phyloP scores from a whole-genome alignment of 352 stramenopile species.

The Phytopythium mirpurense region DNA sequence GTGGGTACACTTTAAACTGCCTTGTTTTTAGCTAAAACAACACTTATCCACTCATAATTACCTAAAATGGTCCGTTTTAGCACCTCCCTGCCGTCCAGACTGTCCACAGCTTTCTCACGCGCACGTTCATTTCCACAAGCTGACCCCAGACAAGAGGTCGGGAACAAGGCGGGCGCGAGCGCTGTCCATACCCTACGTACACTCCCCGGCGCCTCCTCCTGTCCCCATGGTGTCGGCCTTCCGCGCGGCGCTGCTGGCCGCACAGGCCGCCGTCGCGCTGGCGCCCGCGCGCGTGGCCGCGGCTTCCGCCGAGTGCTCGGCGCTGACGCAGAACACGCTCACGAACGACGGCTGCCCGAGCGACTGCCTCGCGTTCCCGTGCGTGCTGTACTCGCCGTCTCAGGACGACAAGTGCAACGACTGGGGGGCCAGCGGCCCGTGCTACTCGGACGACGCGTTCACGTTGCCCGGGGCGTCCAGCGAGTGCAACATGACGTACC shows the following conservation, averaged over 20 bases:
- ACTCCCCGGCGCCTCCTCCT: no score
- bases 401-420: constrained; percentile 23
- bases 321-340: constrained; percentile 40
- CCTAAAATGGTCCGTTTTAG: no score
- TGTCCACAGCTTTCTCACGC: no score
- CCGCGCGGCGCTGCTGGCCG: neutral
- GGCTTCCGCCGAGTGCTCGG: constrained; percentile 24
- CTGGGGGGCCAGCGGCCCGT: constrained; percentile 24
- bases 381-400: constrained; percentile 46
- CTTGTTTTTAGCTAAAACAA: no score
- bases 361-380: constrained; percentile 23
- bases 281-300: neutral
- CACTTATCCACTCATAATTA: no score
- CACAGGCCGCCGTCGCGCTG: neutral
- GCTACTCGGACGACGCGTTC: constrained; percentile 24
- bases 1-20: no score
- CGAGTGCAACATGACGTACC: constrained; percentile 45
- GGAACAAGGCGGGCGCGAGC: no score
- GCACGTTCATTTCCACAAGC: no score
- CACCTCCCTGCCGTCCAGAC: no score
- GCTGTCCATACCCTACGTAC: no score
- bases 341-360: constrained; percentile 41
- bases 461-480: constrained; percentile 15
- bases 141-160: no score
- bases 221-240: neutral